A percentile compares a stretch with the other conserved stretches of the same genome.
Evolutionary conservation across 202 grass and related monocot genomes (phyloP).

Genomic region (Dendrocalamus latiflorus): DNA sequence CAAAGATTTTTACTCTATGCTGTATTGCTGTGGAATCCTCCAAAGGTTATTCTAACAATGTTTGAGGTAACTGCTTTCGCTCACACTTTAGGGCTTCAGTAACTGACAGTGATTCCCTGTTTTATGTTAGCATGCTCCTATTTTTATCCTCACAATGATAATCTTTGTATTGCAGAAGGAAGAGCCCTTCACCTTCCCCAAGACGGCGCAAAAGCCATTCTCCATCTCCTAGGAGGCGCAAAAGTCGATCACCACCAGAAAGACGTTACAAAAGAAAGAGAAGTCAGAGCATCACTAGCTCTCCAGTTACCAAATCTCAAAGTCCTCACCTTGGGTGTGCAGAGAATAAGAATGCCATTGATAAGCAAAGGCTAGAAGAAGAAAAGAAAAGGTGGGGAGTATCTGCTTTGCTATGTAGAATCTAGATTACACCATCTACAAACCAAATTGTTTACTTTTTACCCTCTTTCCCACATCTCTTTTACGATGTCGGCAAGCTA

Average conservation of each 20-base stretch:
- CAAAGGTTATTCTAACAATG: slow-evolving; percentile 50
- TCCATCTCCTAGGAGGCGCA: slow-evolving; percentile 44
- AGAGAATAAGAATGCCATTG: slow-evolving; percentile 60
- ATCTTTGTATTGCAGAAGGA: slow-evolving; percentile 54
- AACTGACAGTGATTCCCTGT: slow-evolving; percentile 23
- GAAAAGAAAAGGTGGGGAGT: slow-evolving; percentile 96
- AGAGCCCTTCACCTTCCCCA: slow-evolving; percentile 69
- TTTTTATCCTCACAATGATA: slow-evolving; percentile 23
- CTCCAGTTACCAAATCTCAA: slow-evolving; percentile 37
- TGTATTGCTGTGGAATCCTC: slow-evolving; percentile 57
- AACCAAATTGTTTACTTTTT: slow-evolving; percentile 21
- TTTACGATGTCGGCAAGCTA: background rate
- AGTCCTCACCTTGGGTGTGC: slow-evolving; percentile 31
- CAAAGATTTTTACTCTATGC: slow-evolving; percentile 55
- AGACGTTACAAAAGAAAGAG: slow-evolving; percentile 65
- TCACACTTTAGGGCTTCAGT: slow-evolving; percentile 30
- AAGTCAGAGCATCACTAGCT: slow-evolving; percentile 59
- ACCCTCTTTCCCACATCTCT: background rate
- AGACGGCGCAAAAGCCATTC: slow-evolving; percentile 56
- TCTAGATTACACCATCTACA: slow-evolving; percentile 7
- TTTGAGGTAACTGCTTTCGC: slow-evolving; percentile 52
- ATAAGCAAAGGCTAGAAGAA: slow-evolving; percentile 87
- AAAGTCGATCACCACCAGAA: slow-evolving; percentile 51
- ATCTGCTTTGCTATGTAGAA: slow-evolving; percentile 35
- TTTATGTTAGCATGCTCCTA: slow-evolving; percentile 12